Evolutionary conservation across 2,329 filamentous ascomycete species (phyloP), one percentile per base, ranked within the genome.

Genomic region (Aspergillus awamori): DNA sequence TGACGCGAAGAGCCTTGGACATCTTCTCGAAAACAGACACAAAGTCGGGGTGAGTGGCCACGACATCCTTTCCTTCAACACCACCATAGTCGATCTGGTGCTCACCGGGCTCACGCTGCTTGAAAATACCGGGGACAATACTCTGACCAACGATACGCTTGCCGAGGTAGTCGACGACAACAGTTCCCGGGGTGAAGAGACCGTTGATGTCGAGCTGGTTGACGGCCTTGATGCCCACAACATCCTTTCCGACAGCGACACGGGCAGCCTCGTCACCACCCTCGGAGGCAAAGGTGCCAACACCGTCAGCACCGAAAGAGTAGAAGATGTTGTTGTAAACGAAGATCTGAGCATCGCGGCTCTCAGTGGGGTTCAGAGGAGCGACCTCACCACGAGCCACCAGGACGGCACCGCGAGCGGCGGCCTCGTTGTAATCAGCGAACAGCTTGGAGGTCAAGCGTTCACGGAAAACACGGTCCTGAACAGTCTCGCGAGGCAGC

Each of bases 241-340:
- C 93, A 72, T 99, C 95, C 81, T 99, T 99, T 65, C 93, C 94
- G 5, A 96, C 97, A 26, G 96, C 95, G 60, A 98, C 92, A 61
- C 94, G 88, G 13, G 95, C 95, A 66, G 95, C 95, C 80, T 99
- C 95, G 67, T 99, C 94, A 20, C 95, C 95, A 67, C 95, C 95
- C 79, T 99, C 95, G 3, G 90, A 93, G 10, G 93, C 93, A 77
- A 99, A 99, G 15, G 95, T 99, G 47, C 95, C 94, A 49, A 98
- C 95, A 56, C 95, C 96, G 76, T 99, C 95, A 48, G 95, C 94
- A 64, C 95, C 95, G 70, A 97, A 98, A 0, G 95, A 98, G 82
- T 97, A 99, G 82, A 99, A 99, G 68, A 99, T 93, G 79, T 99
- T 99, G 83, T 98, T 98, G 83, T 98, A 97, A 24, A 99, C 94